phyloP scores from a whole-genome alignment of 306 rosid genomes.

The Gynostemma pentaphyllum region DNA sequence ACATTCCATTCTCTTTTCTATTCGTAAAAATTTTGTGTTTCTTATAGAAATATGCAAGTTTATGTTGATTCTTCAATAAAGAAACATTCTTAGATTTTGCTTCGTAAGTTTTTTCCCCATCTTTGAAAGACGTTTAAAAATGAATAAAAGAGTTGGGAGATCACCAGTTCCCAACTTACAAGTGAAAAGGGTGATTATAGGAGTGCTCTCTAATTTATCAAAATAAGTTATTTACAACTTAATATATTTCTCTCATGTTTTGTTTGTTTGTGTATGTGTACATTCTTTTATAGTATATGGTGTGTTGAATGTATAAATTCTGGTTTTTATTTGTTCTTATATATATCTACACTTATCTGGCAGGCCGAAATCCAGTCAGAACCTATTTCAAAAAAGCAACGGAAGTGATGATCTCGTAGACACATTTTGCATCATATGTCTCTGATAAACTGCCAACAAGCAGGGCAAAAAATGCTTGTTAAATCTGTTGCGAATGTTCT shows the following conservation, averaged over 20 bases:
- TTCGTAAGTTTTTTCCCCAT: background rate
- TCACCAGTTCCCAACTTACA: background rate
- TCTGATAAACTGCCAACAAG: background rate
- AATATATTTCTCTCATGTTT: background rate
- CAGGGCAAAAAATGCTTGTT: background rate
- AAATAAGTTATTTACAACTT: background rate
- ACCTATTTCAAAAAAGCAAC: constrained; percentile 36
- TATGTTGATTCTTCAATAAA: background rate
- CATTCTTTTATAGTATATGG: background rate
- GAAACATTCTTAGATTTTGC: background rate
- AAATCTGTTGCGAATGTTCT: background rate
- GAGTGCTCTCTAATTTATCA: background rate
- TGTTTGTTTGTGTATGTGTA: background rate
- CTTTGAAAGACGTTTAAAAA: background rate
- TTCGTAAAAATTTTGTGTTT: no score
- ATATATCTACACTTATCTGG: constrained; percentile 10
- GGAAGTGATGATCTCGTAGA: constrained; percentile 29
- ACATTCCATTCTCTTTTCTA: no score
- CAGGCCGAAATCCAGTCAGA: constrained; percentile 60
- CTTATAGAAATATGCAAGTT: no score
- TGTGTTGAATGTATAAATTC: background rate
- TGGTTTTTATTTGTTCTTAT: background rate
- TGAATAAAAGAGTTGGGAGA: no score
- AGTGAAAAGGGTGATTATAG: background rate
- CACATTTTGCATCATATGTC: background rate